These are phyloP conservation scores for Metschnikowia henanensis DNA, from an alignment of 805 yeast species.

Conservation along the genomic window DNA sequence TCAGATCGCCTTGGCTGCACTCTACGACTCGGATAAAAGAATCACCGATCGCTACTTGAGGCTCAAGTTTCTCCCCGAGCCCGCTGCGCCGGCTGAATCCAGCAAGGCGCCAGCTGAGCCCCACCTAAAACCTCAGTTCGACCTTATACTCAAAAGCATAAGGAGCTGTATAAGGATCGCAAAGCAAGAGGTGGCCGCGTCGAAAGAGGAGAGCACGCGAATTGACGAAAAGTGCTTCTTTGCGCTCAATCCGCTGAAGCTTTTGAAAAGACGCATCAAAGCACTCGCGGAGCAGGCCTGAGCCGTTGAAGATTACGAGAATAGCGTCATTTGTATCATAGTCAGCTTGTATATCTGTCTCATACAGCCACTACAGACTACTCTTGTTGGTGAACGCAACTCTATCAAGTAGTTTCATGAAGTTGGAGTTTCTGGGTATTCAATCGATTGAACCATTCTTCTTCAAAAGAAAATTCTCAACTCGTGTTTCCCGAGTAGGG, in stretches of 20 bases:
- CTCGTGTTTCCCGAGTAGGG: too few species aligned
- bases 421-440: too few species aligned
- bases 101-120: slow-evolving; percentile 3
- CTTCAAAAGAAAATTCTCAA: too few species aligned
- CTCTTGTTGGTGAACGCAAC: too few species aligned
- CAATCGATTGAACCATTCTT: too few species aligned
- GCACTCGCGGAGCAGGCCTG: slow-evolving; percentile 8
- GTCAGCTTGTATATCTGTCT: too few species aligned
- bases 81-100: slow-evolving; percentile 1
- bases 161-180: slow-evolving; percentile 50
- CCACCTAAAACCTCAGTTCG: slow-evolving; percentile 25
- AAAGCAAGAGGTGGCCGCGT: slow-evolving; percentile 40
- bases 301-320: too few species aligned
- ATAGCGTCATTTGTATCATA: too few species aligned
- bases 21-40: slow-evolving; percentile 64
- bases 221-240: slow-evolving; percentile 66
- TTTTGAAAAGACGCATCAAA: slow-evolving; percentile 46
- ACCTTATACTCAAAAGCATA: slow-evolving; percentile 46
- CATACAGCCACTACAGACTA: too few species aligned
- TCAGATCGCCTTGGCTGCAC: slow-evolving; percentile 88
- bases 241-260: slow-evolving; percentile 56
- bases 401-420: too few species aligned
- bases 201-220: slow-evolving; percentile 59
- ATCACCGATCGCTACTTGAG: slow-evolving; percentile 66
- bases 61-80: slow-evolving; percentile 49